phyloP scores from a whole-genome alignment of 768 basidiomycete species.

The Austroboletus festivus region DNA sequence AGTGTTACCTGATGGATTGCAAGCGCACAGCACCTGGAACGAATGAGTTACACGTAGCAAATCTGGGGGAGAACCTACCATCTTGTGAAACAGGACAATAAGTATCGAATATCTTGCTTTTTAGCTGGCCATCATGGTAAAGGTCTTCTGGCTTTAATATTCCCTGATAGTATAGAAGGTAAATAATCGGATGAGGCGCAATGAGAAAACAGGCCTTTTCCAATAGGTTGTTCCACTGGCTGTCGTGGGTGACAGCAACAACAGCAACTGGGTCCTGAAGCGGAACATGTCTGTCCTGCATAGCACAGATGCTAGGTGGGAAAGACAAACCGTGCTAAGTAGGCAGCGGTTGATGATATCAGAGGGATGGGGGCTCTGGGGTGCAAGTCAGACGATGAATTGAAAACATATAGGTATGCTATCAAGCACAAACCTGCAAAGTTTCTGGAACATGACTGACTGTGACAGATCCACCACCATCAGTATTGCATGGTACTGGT shows the following conservation, averaged over 20 bases:
- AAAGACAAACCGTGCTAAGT: slow-evolving; percentile 1
- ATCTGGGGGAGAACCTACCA: too few species aligned
- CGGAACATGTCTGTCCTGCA: too few species aligned
- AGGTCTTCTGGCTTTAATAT: too few species aligned
- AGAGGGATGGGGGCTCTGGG: slow-evolving; percentile 10
- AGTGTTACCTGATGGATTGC: too few species aligned
- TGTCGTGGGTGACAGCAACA: slow-evolving; percentile 15
- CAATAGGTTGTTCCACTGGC: slow-evolving; percentile 11
- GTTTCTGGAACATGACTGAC: slow-evolving; percentile 3
- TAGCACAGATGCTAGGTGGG: not conserved
- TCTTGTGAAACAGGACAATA: too few species aligned
- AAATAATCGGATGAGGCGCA: not conserved
- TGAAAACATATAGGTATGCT: not conserved
- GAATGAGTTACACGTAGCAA: too few species aligned
- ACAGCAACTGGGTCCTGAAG: slow-evolving; percentile 8
- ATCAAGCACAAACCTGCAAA: not conserved
- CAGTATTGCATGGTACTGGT: too few species aligned
- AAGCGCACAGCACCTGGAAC: too few species aligned
- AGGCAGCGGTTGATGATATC: slow-evolving; percentile 15
- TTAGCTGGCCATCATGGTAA: too few species aligned
- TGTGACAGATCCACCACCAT: not conserved
- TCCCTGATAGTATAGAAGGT: not conserved
- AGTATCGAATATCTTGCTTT: too few species aligned
- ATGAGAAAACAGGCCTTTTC: slow-evolving; percentile 2
- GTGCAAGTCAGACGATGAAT: not conserved